Evolutionary conservation across 2,329 filamentous ascomycete species (phyloP).

Genomic region (Phaeosphaeriaceae sp.): DNA sequence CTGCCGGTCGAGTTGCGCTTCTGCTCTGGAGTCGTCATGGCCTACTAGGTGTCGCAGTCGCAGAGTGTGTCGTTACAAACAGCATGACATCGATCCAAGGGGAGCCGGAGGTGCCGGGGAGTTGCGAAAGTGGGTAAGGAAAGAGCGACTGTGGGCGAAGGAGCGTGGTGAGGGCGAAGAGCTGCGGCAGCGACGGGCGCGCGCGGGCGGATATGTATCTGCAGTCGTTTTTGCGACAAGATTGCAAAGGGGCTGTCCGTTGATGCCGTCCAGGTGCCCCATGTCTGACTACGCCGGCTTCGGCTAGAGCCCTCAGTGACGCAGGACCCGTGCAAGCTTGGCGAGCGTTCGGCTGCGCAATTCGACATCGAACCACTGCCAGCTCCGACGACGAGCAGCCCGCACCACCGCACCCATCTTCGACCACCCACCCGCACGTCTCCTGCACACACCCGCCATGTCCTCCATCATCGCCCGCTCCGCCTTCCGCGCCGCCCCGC

Average conservation of each 20-base stretch:
- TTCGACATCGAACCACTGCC: conserved; percentile 27
- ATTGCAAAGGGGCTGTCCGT: conserved; percentile 23
- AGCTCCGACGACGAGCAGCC: conserved; percentile 3
- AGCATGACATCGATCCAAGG: conserved; percentile 42
- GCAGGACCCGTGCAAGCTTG: conserved; percentile 22
- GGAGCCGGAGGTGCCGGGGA: conserved; percentile 10
- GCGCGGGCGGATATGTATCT: conserved; percentile 2
- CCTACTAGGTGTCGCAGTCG: conserved; percentile 35
- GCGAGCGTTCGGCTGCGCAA: conserved; percentile 9
- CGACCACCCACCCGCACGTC: conserved; percentile 19
- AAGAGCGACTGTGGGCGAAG: conserved; percentile 20
- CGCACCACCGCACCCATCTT: conserved; percentile 12
- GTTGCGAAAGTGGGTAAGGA: conserved; percentile 1
- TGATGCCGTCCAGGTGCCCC: conserved; percentile 16
- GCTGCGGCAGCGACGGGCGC: conserved; percentile 8
- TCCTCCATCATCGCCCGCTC: conserved; percentile 54
- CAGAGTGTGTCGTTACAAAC: conserved; percentile 24
- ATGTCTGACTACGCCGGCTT: conserved; percentile 15
- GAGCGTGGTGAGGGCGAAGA: conserved; percentile 28
- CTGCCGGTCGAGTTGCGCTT: conserved; percentile 45
- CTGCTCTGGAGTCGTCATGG: conserved; percentile 42
- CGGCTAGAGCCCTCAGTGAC: conserved; percentile 17
- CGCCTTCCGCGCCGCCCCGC: conserved; percentile 55
- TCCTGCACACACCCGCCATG: conserved; percentile 47
- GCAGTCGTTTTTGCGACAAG: background rate